These are phyloP conservation scores for Pythium rishiriense DNA, from an alignment of 352 stramenopile species.

Conservation along the genomic window DNA sequence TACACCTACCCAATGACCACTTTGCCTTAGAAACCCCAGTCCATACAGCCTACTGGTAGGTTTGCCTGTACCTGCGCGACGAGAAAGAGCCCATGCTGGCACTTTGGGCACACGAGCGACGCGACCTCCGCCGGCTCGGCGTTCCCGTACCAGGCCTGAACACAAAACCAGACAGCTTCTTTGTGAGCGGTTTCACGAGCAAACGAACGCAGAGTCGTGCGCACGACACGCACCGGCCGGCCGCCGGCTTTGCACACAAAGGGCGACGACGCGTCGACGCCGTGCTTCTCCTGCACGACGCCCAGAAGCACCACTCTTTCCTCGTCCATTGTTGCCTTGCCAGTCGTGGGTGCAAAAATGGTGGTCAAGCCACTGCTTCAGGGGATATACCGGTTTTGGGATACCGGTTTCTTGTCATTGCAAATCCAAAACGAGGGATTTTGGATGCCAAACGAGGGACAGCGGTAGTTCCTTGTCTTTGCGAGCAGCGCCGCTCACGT, in stretches of 20 bases:
- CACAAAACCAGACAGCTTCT: not conserved
- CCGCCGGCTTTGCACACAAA: constrained; percentile 80
- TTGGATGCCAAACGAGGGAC: constrained; percentile 17
- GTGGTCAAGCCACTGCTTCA: constrained; percentile 10
- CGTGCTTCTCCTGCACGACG: constrained; percentile 63
- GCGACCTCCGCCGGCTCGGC: constrained; percentile 23
- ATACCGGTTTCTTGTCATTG: not conserved
- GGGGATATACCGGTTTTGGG: constrained; percentile 20
- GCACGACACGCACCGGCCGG: constrained; percentile 48
- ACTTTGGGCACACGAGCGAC: constrained; percentile 58
- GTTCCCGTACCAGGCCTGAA: constrained; percentile 16
- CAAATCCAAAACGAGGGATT: not conserved
- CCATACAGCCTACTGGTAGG: not conserved
- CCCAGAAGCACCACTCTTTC: constrained; percentile 67
- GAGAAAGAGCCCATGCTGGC: constrained; percentile 56
- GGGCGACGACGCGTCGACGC: constrained; percentile 61
- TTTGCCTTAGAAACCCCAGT: too few species aligned
- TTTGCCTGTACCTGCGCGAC: constrained; percentile 49
- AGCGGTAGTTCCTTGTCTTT: constrained; percentile 24
- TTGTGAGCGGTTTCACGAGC: not conserved
- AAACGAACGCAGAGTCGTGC: not conserved
- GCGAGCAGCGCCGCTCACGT: constrained; percentile 33
- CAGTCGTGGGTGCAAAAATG: constrained; percentile 14
- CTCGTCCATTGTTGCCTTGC: constrained; percentile 44
- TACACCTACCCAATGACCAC: constrained; percentile 81